Conservation (phyloP, 2,329 filamentous ascomycete genomes). For the Fusarium fracticaudum region DNA sequence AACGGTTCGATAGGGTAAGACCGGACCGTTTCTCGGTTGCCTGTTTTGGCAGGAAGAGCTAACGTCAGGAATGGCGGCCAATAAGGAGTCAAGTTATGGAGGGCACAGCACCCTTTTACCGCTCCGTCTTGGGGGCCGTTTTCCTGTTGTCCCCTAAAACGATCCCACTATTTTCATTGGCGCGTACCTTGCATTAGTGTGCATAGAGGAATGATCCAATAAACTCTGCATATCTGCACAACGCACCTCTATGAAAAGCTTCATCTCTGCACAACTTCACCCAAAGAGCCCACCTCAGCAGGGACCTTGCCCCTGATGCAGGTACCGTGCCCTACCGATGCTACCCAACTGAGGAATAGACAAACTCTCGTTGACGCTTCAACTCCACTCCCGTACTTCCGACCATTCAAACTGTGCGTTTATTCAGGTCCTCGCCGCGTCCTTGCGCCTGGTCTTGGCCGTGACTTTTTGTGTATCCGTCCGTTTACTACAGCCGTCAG, state of each 20-base stretch:
- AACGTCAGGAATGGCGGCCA: conserved; percentile 14
- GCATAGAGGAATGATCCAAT: conserved; percentile 11
- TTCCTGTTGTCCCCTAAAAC: conserved; percentile 22
- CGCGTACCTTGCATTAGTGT: conserved; percentile 44
- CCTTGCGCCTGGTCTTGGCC: conserved; percentile 41
- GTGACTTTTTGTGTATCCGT: conserved; percentile 13
- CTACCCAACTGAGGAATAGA: conserved; percentile 25
- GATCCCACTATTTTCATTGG: conserved; percentile 21
- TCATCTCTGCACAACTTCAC: conserved; percentile 7
- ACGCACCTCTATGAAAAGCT: conserved; percentile 11
- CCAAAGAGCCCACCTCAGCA: conserved; percentile 6
- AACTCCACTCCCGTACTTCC: conserved; percentile 28
- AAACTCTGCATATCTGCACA: conserved; percentile 5
- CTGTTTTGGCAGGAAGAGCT: conserved; percentile 28
- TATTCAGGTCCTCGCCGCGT: conserved; percentile 37
- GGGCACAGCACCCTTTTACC: conserved; percentile 19
- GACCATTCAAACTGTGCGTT: conserved; percentile 23
- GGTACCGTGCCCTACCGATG: conserved; percentile 31
- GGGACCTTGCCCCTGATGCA: conserved; percentile 27
- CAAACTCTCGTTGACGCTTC: conserved; percentile 30
- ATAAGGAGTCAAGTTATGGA: conserved; percentile 15
- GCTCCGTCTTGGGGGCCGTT: conserved; percentile 37
- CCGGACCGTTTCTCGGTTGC: conserved; percentile 31
- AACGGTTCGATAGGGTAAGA: conserved; percentile 29
- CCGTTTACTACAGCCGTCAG: conserved; percentile 25